Conservation (phyloP, 805 yeast species). For the Debaryomyces tyrocola region DNA sequence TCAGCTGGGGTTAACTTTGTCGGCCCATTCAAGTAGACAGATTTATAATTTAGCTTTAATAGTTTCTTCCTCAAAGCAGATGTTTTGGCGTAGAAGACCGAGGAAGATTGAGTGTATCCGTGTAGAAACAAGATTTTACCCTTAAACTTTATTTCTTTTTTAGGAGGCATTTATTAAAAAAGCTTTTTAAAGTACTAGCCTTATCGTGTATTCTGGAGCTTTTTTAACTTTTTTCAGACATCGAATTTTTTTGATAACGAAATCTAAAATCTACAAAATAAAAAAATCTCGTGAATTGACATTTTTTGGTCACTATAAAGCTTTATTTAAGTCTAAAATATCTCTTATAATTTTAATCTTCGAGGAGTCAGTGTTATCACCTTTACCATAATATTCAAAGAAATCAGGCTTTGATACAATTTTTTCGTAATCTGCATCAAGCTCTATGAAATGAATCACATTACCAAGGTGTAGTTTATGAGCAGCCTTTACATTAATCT, state of each 20-base stretch:
- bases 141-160: conserved; percentile 13
- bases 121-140: conserved; percentile 80
- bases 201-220: too few relatives aligned
- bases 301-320: conserved; percentile 5
- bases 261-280: too few relatives aligned
- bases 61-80: conserved; percentile 83
- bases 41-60: conserved; percentile 62
- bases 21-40: conserved; percentile 82
- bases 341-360: conserved; percentile 34
- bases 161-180: neutral
- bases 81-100: conserved; percentile 82
- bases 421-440: conserved; percentile 50
- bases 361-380: conserved; percentile 23
- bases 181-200: too few relatives aligned
- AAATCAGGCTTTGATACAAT: conserved; percentile 29
- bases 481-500: conserved; percentile 75
- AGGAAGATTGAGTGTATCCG: conserved; percentile 85
- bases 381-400: conserved; percentile 32
- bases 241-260: too few relatives aligned
- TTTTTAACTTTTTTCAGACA: too few relatives aligned
- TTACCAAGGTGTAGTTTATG: conserved; percentile 67
- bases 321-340: conserved; percentile 29
- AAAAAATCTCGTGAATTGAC: too few relatives aligned
- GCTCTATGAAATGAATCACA: conserved; percentile 74
- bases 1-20: conserved; percentile 62